phyloP scores from a whole-genome alignment of 208 protist species.

The Crithidia thermophila region DNA sequence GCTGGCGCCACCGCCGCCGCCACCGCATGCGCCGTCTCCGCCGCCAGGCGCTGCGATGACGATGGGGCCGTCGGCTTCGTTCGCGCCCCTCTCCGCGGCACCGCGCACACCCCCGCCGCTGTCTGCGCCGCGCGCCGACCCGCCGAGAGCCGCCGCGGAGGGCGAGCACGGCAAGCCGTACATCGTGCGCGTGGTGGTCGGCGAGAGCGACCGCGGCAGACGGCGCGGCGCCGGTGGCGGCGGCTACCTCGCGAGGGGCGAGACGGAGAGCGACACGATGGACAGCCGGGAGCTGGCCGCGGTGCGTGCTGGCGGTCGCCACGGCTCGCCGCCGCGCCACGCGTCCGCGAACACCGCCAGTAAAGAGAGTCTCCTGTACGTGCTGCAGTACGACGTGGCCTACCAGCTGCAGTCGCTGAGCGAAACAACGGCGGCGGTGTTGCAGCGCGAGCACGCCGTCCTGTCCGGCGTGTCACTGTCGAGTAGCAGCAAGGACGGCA shows the following conservation, averaged over 20 bases:
- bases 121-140: background rate
- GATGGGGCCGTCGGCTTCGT: background rate
- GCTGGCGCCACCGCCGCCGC: conserved; percentile 1
- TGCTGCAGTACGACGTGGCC: conserved; percentile 80
- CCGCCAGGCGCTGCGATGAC: background rate
- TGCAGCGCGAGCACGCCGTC: conserved; percentile 63
- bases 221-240: background rate
- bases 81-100: background rate
- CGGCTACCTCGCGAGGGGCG: too few species aligned
- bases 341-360: conserved; percentile 32
- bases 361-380: conserved; percentile 60
- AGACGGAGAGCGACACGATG: too few species aligned
- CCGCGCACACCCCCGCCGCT: background rate
- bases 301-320: background rate
- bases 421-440: conserved; percentile 54
- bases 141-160: background rate
- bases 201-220: conserved; percentile 28
- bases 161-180: conserved; percentile 62
- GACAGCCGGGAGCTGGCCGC: background rate
- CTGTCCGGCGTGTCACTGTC: conserved; percentile 45
- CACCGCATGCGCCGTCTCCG: background rate
- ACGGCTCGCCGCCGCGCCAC: background rate
- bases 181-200: conserved; percentile 83
- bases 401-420: conserved; percentile 87
- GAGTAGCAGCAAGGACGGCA: conserved; percentile 23